phyloP scores from a whole-genome alignment of 345 rosid species.

The Sonneratia alba region DNA sequence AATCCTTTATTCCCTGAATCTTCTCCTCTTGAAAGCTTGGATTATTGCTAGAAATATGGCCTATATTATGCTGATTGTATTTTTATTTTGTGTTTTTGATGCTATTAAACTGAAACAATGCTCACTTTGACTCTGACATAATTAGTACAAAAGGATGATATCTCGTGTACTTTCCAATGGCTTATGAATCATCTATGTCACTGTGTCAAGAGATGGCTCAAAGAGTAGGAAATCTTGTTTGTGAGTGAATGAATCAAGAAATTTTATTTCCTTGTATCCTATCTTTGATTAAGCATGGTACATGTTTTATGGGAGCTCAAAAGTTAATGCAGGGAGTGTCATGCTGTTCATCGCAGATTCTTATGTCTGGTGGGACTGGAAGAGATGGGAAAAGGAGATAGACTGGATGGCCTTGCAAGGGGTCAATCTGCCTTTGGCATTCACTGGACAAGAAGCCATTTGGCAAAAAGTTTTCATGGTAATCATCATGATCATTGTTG shows the following conservation, averaged over 20 bases:
- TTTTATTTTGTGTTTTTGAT: neutral
- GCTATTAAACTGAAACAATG: neutral
- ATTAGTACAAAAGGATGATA: neutral
- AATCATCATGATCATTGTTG: neutral
- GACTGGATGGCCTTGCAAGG: slow-evolving; percentile 99
- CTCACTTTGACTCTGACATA: neutral
- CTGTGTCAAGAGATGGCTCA: neutral
- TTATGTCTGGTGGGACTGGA: slow-evolving; percentile 94
- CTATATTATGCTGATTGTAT: too few relatives aligned
- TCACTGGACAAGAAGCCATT: slow-evolving; percentile 85
- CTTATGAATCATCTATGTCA: neutral
- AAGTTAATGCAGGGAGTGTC: slow-evolving; percentile 1
- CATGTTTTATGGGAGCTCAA: neutral
- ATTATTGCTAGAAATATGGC: neutral
- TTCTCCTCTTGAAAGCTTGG: neutral
- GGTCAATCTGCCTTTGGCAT: slow-evolving; percentile 88
- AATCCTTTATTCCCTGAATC: neutral
- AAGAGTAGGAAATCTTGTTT: neutral
- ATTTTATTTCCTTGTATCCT: neutral
- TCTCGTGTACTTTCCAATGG: neutral
- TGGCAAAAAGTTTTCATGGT: slow-evolving; percentile 95
- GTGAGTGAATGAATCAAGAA: neutral
- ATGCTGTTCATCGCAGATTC: slow-evolving; percentile 47
- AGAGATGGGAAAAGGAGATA: slow-evolving; percentile 90
- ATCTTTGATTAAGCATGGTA: neutral